These are phyloP conservation scores for Fusarium brevicatenulatum DNA, from an alignment of 2,329 filamentous ascomycete species.

Conservation along the genomic window DNA sequence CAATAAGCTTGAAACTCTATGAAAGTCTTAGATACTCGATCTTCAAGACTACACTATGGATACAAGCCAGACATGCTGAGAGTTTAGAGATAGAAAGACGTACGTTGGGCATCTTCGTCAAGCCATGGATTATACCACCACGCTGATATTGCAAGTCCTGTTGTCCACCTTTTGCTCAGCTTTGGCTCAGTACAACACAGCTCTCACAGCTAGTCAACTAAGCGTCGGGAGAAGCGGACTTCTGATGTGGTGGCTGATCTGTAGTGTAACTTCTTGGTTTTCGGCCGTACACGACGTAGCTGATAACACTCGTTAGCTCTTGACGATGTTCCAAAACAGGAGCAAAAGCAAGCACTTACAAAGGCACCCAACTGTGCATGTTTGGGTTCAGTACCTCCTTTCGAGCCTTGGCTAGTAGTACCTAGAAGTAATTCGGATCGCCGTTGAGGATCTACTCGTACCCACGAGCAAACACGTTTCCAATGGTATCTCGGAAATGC, in stretches of 20 bases:
- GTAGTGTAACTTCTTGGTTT: not conserved
- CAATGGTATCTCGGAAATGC: slow-evolving; percentile 40
- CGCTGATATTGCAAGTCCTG: not conserved
- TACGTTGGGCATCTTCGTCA: not conserved
- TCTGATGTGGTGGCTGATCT: not conserved
- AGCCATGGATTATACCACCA: not conserved
- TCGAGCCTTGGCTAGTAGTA: slow-evolving; percentile 34
- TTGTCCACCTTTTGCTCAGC: not conserved
- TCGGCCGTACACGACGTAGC: slow-evolving; percentile 29
- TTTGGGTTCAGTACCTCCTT: slow-evolving; percentile 33
- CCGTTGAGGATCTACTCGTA: slow-evolving; percentile 39
- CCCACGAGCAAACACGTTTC: slow-evolving; percentile 36
- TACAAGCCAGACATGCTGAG: not conserved
- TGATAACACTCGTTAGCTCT: not conserved
- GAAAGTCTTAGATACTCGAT: not conserved
- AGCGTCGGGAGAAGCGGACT: not conserved
- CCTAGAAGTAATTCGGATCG: slow-evolving; percentile 36
- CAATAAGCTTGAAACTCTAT: not conserved
- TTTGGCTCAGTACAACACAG: not conserved
- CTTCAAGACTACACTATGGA: too few relatives aligned
- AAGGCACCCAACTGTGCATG: slow-evolving; percentile 43
- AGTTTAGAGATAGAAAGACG: not conserved
- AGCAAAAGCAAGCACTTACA: slow-evolving; percentile 12
- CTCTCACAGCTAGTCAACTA: not conserved
- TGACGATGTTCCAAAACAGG: fast-evolving